Percentiles rank a stretch among this genome's conserved stretches.
Evolutionary conservation across 345 rosid species (phyloP).

Genomic region (Angophora floribunda): DNA sequence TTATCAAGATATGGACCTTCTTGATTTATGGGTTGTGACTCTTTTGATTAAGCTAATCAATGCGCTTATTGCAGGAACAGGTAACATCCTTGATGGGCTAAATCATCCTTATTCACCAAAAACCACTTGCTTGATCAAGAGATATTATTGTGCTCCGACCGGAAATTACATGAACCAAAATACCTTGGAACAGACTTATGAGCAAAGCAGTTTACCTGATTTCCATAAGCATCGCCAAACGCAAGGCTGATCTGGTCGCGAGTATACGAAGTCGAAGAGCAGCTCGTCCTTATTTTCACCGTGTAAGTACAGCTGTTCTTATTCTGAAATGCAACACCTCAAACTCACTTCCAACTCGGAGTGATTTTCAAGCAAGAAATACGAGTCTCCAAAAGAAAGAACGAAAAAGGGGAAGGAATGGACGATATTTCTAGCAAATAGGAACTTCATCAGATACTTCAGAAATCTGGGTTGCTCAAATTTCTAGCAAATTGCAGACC

Average conservation of each 20-base stretch:
- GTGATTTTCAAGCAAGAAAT: not conserved
- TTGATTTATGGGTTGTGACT: not conserved
- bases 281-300: slow-evolving; percentile 49
- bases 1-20: not conserved
- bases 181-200: not conserved
- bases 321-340: slow-evolving; percentile 1
- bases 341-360: not conserved
- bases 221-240: slow-evolving; percentile 65
- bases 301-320: slow-evolving; percentile 39
- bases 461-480: not conserved
- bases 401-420: not conserved
- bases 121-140: not conserved
- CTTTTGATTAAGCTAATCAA: not conserved
- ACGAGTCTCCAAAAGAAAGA: not conserved
- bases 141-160: not conserved
- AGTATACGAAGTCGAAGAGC: slow-evolving; percentile 45
- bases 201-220: slow-evolving; percentile 30
- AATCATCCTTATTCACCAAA: not conserved
- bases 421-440: not conserved
- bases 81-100: not conserved
- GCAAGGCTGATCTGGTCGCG: slow-evolving; percentile 59
- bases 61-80: not conserved
- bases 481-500: not conserved
- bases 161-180: not conserved
- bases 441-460: not conserved